A percentile compares a stretch with the other conserved stretches of the same genome.
phyloP scores from a whole-genome alignment of 805 yeast genomes.

The Sungouiozyma ichnusensis region DNA sequence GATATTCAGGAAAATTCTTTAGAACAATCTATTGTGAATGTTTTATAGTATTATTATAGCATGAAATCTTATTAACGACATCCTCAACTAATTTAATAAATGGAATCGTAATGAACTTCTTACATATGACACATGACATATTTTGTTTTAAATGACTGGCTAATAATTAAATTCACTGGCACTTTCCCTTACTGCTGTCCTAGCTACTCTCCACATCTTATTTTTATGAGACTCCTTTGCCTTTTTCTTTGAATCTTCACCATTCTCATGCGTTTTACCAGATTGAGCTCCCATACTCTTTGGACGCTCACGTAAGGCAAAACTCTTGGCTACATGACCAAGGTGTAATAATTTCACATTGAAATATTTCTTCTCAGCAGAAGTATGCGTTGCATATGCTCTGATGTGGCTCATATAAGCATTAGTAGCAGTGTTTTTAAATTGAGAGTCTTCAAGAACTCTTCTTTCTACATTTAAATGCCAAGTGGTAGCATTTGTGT shows the following conservation, averaged over 20 bases:
- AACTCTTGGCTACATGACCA: constrained; percentile 93
- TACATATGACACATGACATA: too few species aligned
- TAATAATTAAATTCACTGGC: constrained; percentile 63
- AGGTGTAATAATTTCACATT: constrained; percentile 76
- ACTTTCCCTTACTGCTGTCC: constrained; percentile 49
- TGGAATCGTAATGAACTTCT: too few species aligned
- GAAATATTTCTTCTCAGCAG: constrained; percentile 68
- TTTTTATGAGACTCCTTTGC: constrained; percentile 59
- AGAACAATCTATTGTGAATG: constrained; percentile 24
- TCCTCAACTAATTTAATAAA: neutral
- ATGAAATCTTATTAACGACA: neutral
- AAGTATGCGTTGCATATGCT: constrained; percentile 91
- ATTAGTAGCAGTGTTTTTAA: constrained; percentile 57
- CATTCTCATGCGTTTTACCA: constrained; percentile 18
- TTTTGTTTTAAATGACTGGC: neutral
- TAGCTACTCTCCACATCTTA: constrained; percentile 68
- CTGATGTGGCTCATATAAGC: constrained; percentile 85
- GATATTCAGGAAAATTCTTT: constrained; percentile 13
- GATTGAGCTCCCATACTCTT: constrained; percentile 50
- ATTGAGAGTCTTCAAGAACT: constrained; percentile 55
- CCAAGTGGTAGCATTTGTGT: constrained; percentile 91
- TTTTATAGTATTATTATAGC: constrained; percentile 7
- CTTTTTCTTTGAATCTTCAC: constrained; percentile 31
- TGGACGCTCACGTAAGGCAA: constrained; percentile 92
- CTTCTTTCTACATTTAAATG: constrained; percentile 85